Evolutionary conservation across 192 early-diverging fungal species (phyloP), one percentile per base, ranked within the genome.

Genomic region (Coemansia sp.): DNA sequence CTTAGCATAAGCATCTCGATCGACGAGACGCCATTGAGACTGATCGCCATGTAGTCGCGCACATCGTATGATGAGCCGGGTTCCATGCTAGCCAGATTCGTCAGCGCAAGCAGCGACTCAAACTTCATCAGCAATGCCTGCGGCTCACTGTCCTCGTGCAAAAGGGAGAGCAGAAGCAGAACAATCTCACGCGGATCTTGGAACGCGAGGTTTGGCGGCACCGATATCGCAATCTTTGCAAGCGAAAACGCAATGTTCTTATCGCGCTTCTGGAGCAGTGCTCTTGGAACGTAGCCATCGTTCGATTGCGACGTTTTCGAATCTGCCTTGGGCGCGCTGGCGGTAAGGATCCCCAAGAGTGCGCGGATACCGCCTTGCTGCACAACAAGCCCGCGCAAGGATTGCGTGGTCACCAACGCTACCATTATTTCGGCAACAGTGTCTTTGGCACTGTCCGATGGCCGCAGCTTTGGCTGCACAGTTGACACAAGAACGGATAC

Each of bases 141-240:
- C 23, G 84, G 75, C 16, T 90, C 85, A 1, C 61, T 39, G n/a
- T 81, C 78, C 44, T 71, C 71, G 6, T 61, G 49, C 15, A 77
- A 60, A 43, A 78, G 64, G 18, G 72, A 43, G 38, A 95, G 87
- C 5, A 97, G 72, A 65, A 92, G 90, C 0, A 85, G 75, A 16
- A 88, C 87, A 0, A 97, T 70, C 71, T 90, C 91, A 4, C 87
- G 81, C 37, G 90, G 81, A 38, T 87, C 86, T 47, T 84, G 81
- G 85, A 97, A 98, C 6, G 94, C 95, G 37, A 97, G 65, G 45
- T 90, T 80, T 7, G 97, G 97, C 49, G 96, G 89, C 44, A 93
- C 87, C 1, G 95, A 93, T 57, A 98, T 95, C 18, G 92, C 92
- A n/a, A 96, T 84, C 65, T 95, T 96, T 13, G 97, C 97, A 49